Base-by-base conservation (phyloP, 768 basidiomycete species). In the Kwoniella botswanensis region DNA sequence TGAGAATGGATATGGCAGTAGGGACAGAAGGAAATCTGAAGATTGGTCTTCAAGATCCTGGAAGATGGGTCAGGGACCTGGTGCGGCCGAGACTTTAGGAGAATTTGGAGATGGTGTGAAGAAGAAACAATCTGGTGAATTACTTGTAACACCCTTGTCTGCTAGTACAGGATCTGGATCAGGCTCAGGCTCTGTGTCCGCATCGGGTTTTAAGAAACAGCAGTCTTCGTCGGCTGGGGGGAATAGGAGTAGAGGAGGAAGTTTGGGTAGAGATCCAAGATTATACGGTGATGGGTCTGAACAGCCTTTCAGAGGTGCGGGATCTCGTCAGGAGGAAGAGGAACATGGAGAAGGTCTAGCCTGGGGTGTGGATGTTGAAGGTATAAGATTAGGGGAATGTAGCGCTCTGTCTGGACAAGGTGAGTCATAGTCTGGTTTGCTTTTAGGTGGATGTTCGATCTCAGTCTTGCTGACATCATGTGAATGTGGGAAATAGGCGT, bases 51-150 rank as follows among this genome's bases (percentile, higher is more conserved):
- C 63, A 1, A 64, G 65, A 58, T 70, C 63, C 50, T 79, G 80
- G 78, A 72, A 76, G 24, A 76, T 74, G 72, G 80, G 80, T 21
- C 70, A 77, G 56, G 80, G 78, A 0, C 80, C 78, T 13, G 67
- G 72, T 5, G 76, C 75, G 1, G 80, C 77, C 9, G 78, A 78
- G 55, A 70, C 71, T 2, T 46, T 79, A 0, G 78, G 80, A 18
- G 80, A 79, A 55, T 81, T 81, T 54, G 76, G 76, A 26, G 80
- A 74, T 17, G 78, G 75, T 0, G 74, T 81, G 18, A 74, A 72
- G 59, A 70, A 70, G 55, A 73, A 72, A 58, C 67, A 72, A 53
- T 74, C 72, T 56, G 79, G 73, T 12, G 77, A 78, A 52, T 41
- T 80, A 35, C 52, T 79, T 21, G 58, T 44, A 24, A 35, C 35